Conservation (phyloP, 2,329 filamentous ascomycete genomes). For the Tolypocladium pustulatum region DNA sequence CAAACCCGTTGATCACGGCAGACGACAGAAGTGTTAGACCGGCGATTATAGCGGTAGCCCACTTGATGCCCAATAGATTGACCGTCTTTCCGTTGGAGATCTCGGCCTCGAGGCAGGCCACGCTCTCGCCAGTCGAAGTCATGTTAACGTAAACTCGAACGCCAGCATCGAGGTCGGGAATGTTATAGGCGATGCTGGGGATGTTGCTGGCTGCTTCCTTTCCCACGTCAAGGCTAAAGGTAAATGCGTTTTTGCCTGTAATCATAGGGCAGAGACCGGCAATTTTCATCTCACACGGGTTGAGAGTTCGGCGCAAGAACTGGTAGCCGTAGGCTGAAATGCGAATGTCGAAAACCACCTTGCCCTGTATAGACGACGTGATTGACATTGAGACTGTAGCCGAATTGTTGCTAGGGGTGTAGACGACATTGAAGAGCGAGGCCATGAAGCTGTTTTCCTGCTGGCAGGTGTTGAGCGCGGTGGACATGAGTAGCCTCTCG, state of each 20-base stretch:
- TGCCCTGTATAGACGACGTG: not conserved
- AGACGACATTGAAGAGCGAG: not conserved
- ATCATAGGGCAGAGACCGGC: not conserved
- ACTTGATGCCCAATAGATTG: not conserved
- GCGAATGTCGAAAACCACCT: not conserved
- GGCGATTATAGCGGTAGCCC: not conserved
- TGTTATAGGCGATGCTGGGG: not conserved
- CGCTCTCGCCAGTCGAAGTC: not conserved
- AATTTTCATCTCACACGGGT: not conserved
- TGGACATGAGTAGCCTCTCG: not conserved
- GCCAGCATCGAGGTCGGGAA: not conserved
- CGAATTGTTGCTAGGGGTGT: not conserved
- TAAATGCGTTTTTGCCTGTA: not conserved
- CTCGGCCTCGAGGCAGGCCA: not conserved
- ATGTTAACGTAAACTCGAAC: not conserved
- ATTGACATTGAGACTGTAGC: not conserved
- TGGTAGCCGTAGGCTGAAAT: not conserved
- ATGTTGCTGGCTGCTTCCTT: not conserved
- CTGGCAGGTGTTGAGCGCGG: not conserved
- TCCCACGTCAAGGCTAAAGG: not conserved
- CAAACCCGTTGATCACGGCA: not conserved
- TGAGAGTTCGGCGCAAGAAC: not conserved
- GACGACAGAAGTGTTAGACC: not conserved
- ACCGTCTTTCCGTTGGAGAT: not conserved
- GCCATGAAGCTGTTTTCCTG: not conserved